Base-by-base conservation (phyloP, 805 yeast species). In the Kregervanrija delftensis region DNA sequence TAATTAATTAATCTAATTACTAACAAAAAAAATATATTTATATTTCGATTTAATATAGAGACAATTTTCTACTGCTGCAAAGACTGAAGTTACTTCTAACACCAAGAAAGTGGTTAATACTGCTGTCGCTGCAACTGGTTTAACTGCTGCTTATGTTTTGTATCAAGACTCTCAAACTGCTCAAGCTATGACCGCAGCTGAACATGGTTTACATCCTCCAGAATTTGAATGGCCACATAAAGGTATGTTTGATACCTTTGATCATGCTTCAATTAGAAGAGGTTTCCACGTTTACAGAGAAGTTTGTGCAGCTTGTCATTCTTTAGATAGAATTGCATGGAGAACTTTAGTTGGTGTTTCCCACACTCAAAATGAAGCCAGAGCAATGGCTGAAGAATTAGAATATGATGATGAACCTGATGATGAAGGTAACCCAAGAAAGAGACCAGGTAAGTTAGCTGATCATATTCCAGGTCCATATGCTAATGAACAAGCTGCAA, bases 261-360 rank as follows among this genome's bases (percentile, higher is more conserved):
- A 90, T 73, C 97, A 90, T 69, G 89, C 88, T 48, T 83, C 96
- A 45, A 86, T 93, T 63, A 86, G 99, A 77, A 89, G 99, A 79
- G 99, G 99, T 58, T 93, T 84, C 83, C 97, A 88, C 68, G 99
- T 93, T 50, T 93, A 93, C 78, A 83, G 89, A 70, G 99, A 93
- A 73, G 99, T 93, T 44, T 93, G 99, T 77, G 96, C 99, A 49
- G 93, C 98, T 45, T 93, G 99, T 72, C 99, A 93, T 73, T 91
- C 99, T 33, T 73, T 93, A 60, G 91, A 90, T 67, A 81, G 96
- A 76, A 84, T 93, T 55, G 96, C 98, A 37, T 93, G 99, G 99
- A 88, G 99, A 80, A 85, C 90, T 60, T 71, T 93, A 61, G 96
- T 93, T 55, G 99, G 95, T 68, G 99, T 93, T 37, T 85, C 96